Evolutionary conservation across 192 early-diverging fungal genomes (phyloP).

Genomic region (Allomyces javanicus): DNA sequence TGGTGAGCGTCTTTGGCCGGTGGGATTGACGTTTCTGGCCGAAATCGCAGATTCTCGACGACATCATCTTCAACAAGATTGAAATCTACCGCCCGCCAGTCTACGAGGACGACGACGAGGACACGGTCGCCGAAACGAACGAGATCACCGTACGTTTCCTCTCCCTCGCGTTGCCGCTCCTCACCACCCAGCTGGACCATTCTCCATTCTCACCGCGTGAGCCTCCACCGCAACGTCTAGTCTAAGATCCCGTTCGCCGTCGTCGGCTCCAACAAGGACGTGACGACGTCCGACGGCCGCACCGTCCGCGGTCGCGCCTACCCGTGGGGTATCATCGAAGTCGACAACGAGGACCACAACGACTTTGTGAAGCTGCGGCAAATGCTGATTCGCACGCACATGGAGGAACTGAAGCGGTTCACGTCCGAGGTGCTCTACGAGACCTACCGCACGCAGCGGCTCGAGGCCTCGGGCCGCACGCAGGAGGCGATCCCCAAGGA

Average conservation of each 20-base stretch:
- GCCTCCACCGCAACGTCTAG: conserved; percentile 11
- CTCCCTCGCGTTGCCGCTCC: no score
- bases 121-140: conserved; percentile 63
- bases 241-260: conserved; percentile 91
- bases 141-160: conserved; percentile 41
- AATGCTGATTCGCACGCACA: conserved; percentile 77
- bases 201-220: not conserved
- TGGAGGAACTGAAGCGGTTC: conserved; percentile 93
- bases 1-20: conserved; percentile 8
- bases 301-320: conserved; percentile 73
- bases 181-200: not conserved
- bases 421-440: conserved; percentile 85
- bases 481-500: conserved; percentile 67
- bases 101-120: conserved; percentile 63
- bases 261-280: conserved; percentile 72
- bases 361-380: conserved; percentile 92
- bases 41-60: conserved; percentile 40
- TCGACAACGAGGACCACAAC: conserved; percentile 47
- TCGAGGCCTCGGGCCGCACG: conserved; percentile 62
- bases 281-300: conserved; percentile 63
- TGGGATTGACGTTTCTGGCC: conserved; percentile 11
- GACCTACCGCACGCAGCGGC: conserved; percentile 84
- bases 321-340: conserved; percentile 90
- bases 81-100: conserved; percentile 67
- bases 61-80: conserved; percentile 64